These are phyloP conservation scores for Flaveria robusta DNA, from an alignment of 129 eudicot genomes.

Conservation along the genomic window DNA sequence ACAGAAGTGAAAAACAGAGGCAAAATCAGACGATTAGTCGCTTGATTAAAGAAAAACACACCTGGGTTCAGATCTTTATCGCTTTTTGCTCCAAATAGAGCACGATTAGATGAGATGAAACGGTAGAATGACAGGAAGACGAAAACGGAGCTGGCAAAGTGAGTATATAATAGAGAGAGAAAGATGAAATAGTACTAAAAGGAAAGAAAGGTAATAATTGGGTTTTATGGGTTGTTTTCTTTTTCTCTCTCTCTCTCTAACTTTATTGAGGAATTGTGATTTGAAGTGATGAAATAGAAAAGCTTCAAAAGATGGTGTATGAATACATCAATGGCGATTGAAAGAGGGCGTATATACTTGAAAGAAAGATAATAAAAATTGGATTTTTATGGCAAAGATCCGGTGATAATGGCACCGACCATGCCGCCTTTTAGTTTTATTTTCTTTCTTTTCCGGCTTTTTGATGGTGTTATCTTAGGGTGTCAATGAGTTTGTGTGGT, in stretches of 20 bases:
- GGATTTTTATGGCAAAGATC: slow-evolving; percentile 37
- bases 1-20: slow-evolving; percentile 11
- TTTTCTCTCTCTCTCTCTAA: slow-evolving; percentile 21
- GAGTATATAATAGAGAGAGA: slow-evolving; percentile 21
- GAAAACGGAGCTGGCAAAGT: slow-evolving; percentile 46
- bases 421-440: slow-evolving; percentile 30
- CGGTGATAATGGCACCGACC: slow-evolving; percentile 43
- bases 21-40: background rate
- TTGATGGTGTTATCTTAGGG: background rate
- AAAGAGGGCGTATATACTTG: background rate
- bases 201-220: slow-evolving; percentile 36
- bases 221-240: slow-evolving; percentile 18
- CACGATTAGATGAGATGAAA: slow-evolving; percentile 29
- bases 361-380: background rate
- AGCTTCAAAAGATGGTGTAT: slow-evolving; percentile 8
- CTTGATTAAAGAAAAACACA: slow-evolving; percentile 18
- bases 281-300: background rate
- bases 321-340: background rate
- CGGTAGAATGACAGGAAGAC: slow-evolving; percentile 32
- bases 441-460: slow-evolving; percentile 21
- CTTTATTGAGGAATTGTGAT: slow-evolving; percentile 5
- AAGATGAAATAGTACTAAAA: slow-evolving; percentile 31
- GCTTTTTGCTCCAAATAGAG: slow-evolving; percentile 4
- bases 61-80: slow-evolving; percentile 44
- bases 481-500: slow-evolving; percentile 29